phyloP scores from a whole-genome alignment of 73 alveolate species.

The Paramecium primaurelia region DNA sequence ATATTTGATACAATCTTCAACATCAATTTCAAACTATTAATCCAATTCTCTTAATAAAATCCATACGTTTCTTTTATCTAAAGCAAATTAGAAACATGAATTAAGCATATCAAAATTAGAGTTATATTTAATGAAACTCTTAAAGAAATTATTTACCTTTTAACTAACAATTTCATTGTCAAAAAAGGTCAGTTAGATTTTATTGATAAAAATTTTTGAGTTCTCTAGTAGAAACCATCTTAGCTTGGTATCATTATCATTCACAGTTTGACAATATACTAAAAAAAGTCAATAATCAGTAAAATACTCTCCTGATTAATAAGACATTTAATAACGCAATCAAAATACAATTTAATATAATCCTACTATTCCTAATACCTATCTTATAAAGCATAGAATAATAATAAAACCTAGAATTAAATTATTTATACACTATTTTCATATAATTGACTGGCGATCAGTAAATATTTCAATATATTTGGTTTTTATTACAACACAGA shows the following conservation, averaged over 20 bases:
- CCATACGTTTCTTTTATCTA: neutral
- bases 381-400: neutral
- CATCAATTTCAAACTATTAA: neutral
- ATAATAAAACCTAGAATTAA: neutral
- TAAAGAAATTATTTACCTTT: neutral
- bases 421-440: neutral
- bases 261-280: neutral
- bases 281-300: neutral
- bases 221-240: neutral
- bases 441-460: neutral
- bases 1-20: neutral
- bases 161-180: neutral
- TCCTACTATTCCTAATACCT: neutral
- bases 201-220: neutral
- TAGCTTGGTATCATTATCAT: neutral
- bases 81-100: conserved; percentile 6
- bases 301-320: conserved; percentile 4
- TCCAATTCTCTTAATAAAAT: neutral
- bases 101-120: conserved; percentile 5
- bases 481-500: neutral
- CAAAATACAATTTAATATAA: neutral
- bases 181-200: neutral
- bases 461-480: neutral
- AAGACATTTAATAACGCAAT: neutral
- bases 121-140: neutral